Conservation (phyloP, 2,329 filamentous ascomycete species). For the Lachnellula hyalina region DNA sequence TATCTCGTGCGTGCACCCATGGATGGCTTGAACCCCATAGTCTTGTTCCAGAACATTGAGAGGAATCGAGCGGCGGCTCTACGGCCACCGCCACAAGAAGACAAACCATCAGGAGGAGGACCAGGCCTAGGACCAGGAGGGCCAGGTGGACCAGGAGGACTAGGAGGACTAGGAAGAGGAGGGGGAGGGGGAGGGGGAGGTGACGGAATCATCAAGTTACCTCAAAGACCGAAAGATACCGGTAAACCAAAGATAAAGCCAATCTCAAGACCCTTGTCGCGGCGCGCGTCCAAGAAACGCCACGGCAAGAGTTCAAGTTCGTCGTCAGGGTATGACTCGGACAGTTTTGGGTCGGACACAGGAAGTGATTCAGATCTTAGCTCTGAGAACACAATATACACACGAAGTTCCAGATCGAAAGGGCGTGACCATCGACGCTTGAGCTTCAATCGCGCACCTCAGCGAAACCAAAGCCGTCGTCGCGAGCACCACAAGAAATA, state of each 20-base stretch:
- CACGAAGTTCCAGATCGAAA: slow-evolving; percentile 11
- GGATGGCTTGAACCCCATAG: slow-evolving; percentile 14
- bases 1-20: slow-evolving; percentile 23
- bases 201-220: background rate
- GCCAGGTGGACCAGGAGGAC: no score
- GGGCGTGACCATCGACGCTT: slow-evolving; percentile 1
- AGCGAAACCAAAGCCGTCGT: slow-evolving; percentile 18
- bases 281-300: background rate
- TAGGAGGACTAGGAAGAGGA: background rate
- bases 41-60: slow-evolving; percentile 19
- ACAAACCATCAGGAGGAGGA: background rate
- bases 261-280: background rate
- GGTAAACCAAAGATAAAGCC: background rate
- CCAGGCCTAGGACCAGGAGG: background rate
- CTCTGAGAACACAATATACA: slow-evolving; percentile 12
- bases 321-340: slow-evolving; percentile 8
- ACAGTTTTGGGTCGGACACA: slow-evolving; percentile 5
- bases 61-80: slow-evolving; percentile 13
- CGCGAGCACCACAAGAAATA: slow-evolving; percentile 17
- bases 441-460: slow-evolving; percentile 7
- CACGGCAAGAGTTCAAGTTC: slow-evolving; percentile 9
- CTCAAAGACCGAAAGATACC: background rate
- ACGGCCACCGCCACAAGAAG: slow-evolving; percentile 1
- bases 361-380: slow-evolving; percentile 8
- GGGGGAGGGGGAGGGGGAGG: background rate